phyloP scores from a whole-genome alignment of 768 basidiomycete genomes.

The Tylopilus plumbeoviolaceoides region DNA sequence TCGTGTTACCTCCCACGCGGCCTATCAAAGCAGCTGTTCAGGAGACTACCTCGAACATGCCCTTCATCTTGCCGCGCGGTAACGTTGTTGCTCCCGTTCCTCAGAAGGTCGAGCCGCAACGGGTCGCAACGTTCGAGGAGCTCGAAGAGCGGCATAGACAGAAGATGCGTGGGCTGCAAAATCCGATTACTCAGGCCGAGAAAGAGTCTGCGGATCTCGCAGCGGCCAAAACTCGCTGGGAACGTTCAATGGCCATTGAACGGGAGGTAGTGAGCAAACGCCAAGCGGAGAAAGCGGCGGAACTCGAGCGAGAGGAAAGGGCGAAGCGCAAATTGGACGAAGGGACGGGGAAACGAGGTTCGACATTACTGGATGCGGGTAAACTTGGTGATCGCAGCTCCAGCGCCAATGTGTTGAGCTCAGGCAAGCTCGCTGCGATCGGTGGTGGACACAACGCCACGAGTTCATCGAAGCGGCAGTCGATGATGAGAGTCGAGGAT shows the following conservation, averaged over 20 bases:
- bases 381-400: constrained; percentile 37
- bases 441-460: constrained; percentile 26
- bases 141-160: constrained; percentile 81
- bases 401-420: constrained; percentile 40
- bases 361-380: constrained; percentile 30
- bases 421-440: constrained; percentile 51
- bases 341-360: constrained; percentile 35
- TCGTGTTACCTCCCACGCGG: constrained; percentile 29
- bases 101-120: constrained; percentile 44
- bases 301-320: constrained; percentile 48
- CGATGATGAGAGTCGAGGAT: constrained; percentile 79
- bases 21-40: constrained; percentile 34
- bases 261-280: constrained; percentile 68
- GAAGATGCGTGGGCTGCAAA: constrained; percentile 79
- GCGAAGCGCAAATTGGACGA: constrained; percentile 42
- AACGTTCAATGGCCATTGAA: constrained; percentile 68
- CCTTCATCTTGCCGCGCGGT: constrained; percentile 45
- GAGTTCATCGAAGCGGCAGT: constrained; percentile 57
- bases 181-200: constrained; percentile 76
- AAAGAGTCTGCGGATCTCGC: constrained; percentile 71
- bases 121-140: constrained; percentile 82
- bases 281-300: constrained; percentile 64
- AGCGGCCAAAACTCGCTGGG: constrained; percentile 81
- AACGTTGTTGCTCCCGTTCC: constrained; percentile 40
- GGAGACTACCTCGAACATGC: constrained; percentile 34